Percentiles rank a stretch among this genome's conserved stretches.
Conservation (phyloP, 1,284 basidiomycete species). For the Trichosporon sp. region DNA sequence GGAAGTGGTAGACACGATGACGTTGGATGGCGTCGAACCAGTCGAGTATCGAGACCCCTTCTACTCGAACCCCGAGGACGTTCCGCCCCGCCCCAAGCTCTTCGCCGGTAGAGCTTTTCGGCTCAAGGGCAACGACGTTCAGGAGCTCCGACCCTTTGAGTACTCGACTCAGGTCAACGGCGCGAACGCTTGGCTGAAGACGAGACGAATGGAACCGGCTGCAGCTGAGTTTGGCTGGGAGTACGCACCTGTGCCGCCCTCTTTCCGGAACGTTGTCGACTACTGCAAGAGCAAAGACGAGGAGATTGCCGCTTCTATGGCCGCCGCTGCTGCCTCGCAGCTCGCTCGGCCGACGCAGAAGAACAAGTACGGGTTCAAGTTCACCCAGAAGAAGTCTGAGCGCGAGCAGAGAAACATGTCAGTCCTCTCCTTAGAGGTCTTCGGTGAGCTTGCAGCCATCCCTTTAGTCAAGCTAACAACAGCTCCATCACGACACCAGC, state of each 20-base stretch:
- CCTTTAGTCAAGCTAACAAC: neutral
- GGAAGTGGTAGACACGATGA: conserved; percentile 64
- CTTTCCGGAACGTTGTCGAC: conserved; percentile 53
- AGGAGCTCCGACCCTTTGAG: conserved; percentile 51
- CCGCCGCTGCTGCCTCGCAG: conserved; percentile 56
- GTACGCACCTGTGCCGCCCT: conserved; percentile 69
- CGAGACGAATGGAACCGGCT: conserved; percentile 20
- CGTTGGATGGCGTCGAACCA: conserved; percentile 62
- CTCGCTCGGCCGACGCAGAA: conserved; percentile 76
- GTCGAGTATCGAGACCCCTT: conserved; percentile 75
- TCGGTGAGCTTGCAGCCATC: conserved; percentile 62
- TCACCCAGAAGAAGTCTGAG: conserved; percentile 60
- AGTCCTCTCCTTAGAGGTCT: conserved; percentile 77
- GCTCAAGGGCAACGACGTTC: conserved; percentile 61
- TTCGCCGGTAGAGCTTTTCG: conserved; percentile 78
- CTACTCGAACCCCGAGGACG: conserved; percentile 74
- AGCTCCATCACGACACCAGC: conserved; percentile 58
- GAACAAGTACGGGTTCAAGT: conserved; percentile 69
- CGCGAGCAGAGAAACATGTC: conserved; percentile 78
- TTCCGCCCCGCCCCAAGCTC: conserved; percentile 69
- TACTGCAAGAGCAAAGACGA: conserved; percentile 61
- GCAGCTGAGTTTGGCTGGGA: conserved; percentile 67
- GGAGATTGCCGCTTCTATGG: neutral
- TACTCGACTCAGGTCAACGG: neutral
- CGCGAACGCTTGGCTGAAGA: conserved; percentile 44